Conservation (phyloP, 192 early-diverging fungal species). For the Coemansia sp. region DNA sequence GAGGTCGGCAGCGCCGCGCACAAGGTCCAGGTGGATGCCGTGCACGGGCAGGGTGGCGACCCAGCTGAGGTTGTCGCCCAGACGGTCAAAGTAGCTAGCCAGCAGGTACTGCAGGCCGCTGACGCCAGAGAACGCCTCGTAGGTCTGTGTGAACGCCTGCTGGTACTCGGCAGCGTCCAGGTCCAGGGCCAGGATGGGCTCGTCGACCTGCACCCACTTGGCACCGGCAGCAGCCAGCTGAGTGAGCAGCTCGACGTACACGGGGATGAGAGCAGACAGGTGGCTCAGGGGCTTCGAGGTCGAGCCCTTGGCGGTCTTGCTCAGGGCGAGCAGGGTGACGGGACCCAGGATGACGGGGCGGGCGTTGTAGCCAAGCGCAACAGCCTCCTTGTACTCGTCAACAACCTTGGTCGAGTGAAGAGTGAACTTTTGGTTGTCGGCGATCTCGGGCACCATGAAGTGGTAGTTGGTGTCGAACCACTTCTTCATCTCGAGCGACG, state of each 20-base stretch:
- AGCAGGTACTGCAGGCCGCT: constrained; percentile 59
- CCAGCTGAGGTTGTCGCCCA: constrained; percentile 69
- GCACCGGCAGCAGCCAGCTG: constrained; percentile 82
- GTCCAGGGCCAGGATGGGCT: constrained; percentile 81
- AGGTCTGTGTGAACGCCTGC: constrained; percentile 54
- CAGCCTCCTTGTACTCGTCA: constrained; percentile 86
- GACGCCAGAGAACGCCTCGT: constrained; percentile 30
- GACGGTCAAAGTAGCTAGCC: constrained; percentile 92
- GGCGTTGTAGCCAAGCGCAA: constrained; percentile 84
- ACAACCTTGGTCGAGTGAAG: constrained; percentile 68
- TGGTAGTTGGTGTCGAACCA: constrained; percentile 99
- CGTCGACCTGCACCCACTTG: constrained; percentile 93
- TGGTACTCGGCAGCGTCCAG: constrained; percentile 83
- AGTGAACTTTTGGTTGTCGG: constrained; percentile 67
- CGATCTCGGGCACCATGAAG: constrained; percentile 88
- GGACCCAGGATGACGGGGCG: constrained; percentile 94
- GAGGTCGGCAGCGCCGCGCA: constrained; percentile 78
- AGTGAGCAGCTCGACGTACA: constrained; percentile 72
- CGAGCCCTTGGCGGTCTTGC: constrained; percentile 73
- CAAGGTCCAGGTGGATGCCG: constrained; percentile 89
- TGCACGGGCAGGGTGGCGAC: constrained; percentile 71
- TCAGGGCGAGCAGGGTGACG: constrained; percentile 81
- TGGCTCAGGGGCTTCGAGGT: constrained; percentile 73
- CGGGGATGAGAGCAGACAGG: constrained; percentile 72
- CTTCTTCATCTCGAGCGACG: constrained; percentile 98